Conservation (phyloP, 805 yeast species). For the Myxozyma monticola region DNA sequence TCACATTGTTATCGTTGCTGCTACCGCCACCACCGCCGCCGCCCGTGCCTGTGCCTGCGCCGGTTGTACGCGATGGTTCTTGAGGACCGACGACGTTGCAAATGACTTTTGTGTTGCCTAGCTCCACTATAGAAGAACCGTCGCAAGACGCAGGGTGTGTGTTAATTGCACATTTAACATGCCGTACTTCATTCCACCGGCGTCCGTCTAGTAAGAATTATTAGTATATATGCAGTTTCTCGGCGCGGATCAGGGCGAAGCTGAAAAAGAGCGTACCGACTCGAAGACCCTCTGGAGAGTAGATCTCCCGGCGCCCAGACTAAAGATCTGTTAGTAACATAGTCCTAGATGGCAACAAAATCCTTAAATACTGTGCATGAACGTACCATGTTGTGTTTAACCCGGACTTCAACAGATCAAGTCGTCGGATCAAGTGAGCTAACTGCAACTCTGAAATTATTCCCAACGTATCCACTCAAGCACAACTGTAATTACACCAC, state of each 20-base stretch:
- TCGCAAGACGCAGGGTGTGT: conserved; percentile 85
- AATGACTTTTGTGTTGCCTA: conserved; percentile 85
- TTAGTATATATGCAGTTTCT: neutral
- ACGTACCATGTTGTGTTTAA: no score
- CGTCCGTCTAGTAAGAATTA: conserved; percentile 66
- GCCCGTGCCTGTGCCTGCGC: no score
- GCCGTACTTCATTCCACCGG: conserved; percentile 88
- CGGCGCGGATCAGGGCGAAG: neutral
- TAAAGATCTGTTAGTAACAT: no score
- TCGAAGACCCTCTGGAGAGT: conserved; percentile 93
- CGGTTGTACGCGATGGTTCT: conserved; percentile 75
- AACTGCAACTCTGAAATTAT: no score
- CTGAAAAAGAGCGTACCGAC: conserved; percentile 37
- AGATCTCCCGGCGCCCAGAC: no score
- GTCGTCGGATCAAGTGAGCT: no score
- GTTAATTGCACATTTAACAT: conserved; percentile 75
- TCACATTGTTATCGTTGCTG: conserved; percentile 50
- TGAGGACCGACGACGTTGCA: conserved; percentile 87
- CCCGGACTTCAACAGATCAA: no score
- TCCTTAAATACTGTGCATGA: no score
- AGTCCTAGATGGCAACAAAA: no score
- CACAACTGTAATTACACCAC: no score
- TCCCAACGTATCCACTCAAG: no score
- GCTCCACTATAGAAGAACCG: conserved; percentile 90
- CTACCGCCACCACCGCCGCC: neutral